These are phyloP conservation scores for Penicillium frequentans DNA, from an alignment of 2,329 filamentous ascomycete species.

Conservation along the genomic window DNA sequence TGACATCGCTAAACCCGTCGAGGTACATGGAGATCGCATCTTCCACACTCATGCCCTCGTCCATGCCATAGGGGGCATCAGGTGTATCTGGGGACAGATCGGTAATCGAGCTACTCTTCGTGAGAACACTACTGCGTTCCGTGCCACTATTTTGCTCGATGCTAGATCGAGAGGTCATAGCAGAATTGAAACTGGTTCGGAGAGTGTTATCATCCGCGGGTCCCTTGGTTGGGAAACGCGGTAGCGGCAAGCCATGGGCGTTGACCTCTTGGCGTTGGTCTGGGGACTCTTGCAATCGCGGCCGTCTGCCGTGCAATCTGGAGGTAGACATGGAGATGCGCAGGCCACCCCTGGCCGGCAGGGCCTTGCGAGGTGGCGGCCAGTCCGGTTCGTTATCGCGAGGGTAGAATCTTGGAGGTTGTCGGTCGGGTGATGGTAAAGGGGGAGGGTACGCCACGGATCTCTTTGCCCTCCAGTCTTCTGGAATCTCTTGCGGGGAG, in stretches of 20 bases:
- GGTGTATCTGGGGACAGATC: slow-evolving; percentile 61
- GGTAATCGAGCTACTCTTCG: slow-evolving; percentile 74
- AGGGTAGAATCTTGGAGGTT: slow-evolving; percentile 14
- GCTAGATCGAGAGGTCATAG: slow-evolving; percentile 61
- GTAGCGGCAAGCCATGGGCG: slow-evolving; percentile 26
- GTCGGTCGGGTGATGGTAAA: slow-evolving; percentile 20
- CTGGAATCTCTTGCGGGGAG: slow-evolving; percentile 14
- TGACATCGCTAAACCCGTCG: slow-evolving; percentile 54
- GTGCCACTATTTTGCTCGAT: slow-evolving; percentile 62
- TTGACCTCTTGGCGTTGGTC: slow-evolving; percentile 27
- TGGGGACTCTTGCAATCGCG: slow-evolving; percentile 24
- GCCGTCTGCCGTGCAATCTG: slow-evolving; percentile 30
- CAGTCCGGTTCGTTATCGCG: slow-evolving; percentile 26
- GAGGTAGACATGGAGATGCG: slow-evolving; percentile 41
- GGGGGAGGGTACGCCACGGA: slow-evolving; percentile 22
- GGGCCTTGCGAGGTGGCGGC: slow-evolving; percentile 25
- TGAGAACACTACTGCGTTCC: slow-evolving; percentile 78
- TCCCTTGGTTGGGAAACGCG: slow-evolving; percentile 32
- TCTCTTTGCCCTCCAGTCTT: slow-evolving; percentile 17
- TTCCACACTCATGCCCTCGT: slow-evolving; percentile 58
- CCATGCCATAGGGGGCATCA: slow-evolving; percentile 61
- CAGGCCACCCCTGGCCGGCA: slow-evolving; percentile 28
- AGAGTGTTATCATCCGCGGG: slow-evolving; percentile 38
- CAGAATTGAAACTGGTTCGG: slow-evolving; percentile 61
- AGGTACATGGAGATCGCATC: slow-evolving; percentile 63